Conservation (phyloP, 495 filamentous ascomycete genomes). For the Neohortaea acidophila region DNA sequence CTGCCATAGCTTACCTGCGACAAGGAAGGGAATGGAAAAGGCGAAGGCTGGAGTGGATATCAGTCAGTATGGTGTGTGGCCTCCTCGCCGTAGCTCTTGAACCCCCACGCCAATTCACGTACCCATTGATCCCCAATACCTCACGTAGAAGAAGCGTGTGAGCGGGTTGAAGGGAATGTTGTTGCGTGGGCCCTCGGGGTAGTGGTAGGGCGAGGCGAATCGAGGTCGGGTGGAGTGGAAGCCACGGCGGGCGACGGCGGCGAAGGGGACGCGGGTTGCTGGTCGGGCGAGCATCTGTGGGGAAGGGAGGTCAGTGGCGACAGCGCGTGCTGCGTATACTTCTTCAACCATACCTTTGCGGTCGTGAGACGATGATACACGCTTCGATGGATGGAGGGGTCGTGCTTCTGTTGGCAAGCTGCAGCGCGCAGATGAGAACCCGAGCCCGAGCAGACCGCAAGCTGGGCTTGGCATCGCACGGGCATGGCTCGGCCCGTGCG, state of each 20-base stretch:
- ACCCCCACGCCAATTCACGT: constrained; percentile 20
- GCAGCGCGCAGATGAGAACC: no score
- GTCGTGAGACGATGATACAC: no score
- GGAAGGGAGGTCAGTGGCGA: no score
- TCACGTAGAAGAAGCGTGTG: constrained; percentile 63
- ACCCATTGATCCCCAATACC: constrained; percentile 75
- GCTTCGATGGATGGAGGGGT: no score
- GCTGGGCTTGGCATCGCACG: no score
- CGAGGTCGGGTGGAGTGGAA: constrained; percentile 83
- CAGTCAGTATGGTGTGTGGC: constrained; percentile 3
- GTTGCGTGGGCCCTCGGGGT: constrained; percentile 85
- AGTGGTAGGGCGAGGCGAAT: constrained; percentile 85
- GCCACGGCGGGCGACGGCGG: constrained; percentile 70
- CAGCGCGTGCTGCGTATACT: no score
- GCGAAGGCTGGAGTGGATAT: constrained; percentile 41
- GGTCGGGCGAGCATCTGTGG: constrained; percentile 83
- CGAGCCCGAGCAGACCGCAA: no score
- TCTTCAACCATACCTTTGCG: no score
- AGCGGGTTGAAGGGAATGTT: constrained; percentile 95
- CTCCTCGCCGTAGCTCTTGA: background rate
- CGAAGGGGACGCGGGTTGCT: constrained; percentile 49
- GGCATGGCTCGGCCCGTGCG: no score
- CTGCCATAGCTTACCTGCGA: constrained; percentile 52
- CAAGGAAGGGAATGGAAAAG: constrained; percentile 65
- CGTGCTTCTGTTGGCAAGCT: no score